These are phyloP conservation scores for Solanum clarkiae DNA, from an alignment of 257 asterid genomes.

Conservation along the genomic window DNA sequence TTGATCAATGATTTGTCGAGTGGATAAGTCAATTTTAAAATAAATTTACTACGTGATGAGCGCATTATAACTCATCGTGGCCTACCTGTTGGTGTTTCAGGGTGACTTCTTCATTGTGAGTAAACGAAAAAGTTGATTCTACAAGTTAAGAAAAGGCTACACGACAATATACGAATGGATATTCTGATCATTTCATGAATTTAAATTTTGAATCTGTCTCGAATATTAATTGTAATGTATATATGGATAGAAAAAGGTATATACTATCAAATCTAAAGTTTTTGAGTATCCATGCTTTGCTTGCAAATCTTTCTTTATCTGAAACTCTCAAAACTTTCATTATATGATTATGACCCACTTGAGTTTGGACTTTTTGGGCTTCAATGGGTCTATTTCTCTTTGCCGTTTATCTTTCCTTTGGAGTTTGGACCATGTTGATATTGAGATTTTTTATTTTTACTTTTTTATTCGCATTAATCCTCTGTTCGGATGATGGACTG, in stretches of 20 bases:
- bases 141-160: not conserved
- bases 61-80: not conserved
- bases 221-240: not conserved
- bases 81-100: rapidly evolving
- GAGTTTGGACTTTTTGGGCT: not conserved
- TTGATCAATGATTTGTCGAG: not conserved
- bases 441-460: not conserved
- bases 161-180: no score
- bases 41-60: not conserved
- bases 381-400: not conserved
- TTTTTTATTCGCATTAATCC: not conserved
- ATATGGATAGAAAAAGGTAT: not conserved
- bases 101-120: rapidly evolving
- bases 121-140: not conserved
- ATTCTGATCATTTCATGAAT: not conserved
- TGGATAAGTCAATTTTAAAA: not conserved
- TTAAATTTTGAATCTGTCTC: not conserved
- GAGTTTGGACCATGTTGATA: not conserved
- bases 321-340: not conserved
- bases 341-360: not conserved
- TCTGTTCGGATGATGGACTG: no score
- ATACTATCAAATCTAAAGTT: not conserved
- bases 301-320: not conserved
- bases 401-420: not conserved
- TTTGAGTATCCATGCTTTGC: not conserved